A percentile compares a stretch with the other conserved stretches of the same genome.
phyloP scores from a whole-genome alignment of 306 rosid genomes.

The Spatholobus suberectus region DNA sequence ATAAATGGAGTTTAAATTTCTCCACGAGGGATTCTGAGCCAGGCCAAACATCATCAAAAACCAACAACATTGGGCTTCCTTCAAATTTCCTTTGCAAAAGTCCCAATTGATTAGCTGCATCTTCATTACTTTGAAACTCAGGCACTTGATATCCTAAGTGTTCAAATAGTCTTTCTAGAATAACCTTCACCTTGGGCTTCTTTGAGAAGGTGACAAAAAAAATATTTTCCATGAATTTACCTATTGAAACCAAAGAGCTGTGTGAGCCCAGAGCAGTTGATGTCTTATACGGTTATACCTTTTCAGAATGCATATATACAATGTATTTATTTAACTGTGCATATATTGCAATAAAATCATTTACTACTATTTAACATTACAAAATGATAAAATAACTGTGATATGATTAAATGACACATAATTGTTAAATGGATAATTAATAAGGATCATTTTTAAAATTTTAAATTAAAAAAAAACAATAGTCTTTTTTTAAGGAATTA shows the following conservation, averaged over 20 bases:
- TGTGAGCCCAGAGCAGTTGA: background rate
- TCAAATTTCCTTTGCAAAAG: conserved; percentile 32
- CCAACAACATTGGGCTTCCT: conserved; percentile 46
- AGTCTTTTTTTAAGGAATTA: too few species aligned
- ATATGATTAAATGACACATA: background rate
- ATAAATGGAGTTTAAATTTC: conserved; percentile 41
- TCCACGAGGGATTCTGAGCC: conserved; percentile 58
- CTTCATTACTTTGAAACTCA: conserved; percentile 31
- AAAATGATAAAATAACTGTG: too few species aligned
- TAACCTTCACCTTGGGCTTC: conserved; percentile 48
- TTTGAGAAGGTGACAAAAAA: conserved; percentile 51
- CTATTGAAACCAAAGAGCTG: conserved; percentile 38
- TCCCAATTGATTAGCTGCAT: conserved; percentile 13
- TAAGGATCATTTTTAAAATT: too few species aligned
- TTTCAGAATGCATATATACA: background rate
- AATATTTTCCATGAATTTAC: conserved; percentile 52
- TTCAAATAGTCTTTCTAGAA: conserved; percentile 44
- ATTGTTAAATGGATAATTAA: too few species aligned
- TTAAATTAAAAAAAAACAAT: too few species aligned
- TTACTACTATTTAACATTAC: background rate
- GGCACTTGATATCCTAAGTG: conserved; percentile 32
- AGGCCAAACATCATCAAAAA: conserved; percentile 71
- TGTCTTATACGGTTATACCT: background rate
- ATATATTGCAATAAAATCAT: background rate
- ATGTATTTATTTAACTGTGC: background rate